Conservation (phyloP, 2,329 filamentous ascomycete species). For the Penicillium frequentans region DNA sequence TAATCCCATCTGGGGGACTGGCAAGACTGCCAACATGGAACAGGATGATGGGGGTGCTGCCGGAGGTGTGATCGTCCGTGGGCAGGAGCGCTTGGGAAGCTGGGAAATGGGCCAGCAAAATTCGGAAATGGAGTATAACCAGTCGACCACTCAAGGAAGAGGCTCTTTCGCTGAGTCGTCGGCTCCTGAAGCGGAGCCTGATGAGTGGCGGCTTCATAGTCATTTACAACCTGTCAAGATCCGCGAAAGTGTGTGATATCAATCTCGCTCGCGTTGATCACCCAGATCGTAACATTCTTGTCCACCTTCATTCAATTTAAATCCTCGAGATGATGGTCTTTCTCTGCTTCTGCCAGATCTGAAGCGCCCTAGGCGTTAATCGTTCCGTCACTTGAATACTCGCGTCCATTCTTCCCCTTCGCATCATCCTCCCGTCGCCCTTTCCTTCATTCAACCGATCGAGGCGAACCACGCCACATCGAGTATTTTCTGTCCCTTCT, state of each 20-base stretch:
- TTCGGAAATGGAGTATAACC: slow-evolving; percentile 22
- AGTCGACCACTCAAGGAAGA: background rate
- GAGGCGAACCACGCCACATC: background rate
- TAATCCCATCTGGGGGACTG: slow-evolving; percentile 41
- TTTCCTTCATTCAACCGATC: background rate
- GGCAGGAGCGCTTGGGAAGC: slow-evolving; percentile 56
- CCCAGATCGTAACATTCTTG: background rate
- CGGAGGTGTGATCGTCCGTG: slow-evolving; percentile 27
- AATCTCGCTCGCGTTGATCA: background rate
- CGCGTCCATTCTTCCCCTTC: background rate
- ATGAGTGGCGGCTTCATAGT: slow-evolving; percentile 37
- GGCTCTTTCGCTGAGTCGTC: background rate
- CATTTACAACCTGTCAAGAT: slow-evolving; percentile 46
- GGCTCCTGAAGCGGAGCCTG: slow-evolving; percentile 33
- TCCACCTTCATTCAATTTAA: background rate
- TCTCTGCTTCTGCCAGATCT: background rate
- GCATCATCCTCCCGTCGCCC: background rate
- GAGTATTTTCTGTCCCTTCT: background rate
- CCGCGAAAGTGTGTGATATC: slow-evolving; percentile 49
- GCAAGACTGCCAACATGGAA: slow-evolving; percentile 32
- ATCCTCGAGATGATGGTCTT: background rate
- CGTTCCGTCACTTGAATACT: background rate
- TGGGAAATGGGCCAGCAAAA: slow-evolving; percentile 54
- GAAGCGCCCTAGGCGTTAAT: background rate
- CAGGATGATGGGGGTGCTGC: slow-evolving; percentile 20